Evolutionary conservation across 2,329 filamentous ascomycete genomes (phyloP).

Genomic region (Aspergillus fijiensis): DNA sequence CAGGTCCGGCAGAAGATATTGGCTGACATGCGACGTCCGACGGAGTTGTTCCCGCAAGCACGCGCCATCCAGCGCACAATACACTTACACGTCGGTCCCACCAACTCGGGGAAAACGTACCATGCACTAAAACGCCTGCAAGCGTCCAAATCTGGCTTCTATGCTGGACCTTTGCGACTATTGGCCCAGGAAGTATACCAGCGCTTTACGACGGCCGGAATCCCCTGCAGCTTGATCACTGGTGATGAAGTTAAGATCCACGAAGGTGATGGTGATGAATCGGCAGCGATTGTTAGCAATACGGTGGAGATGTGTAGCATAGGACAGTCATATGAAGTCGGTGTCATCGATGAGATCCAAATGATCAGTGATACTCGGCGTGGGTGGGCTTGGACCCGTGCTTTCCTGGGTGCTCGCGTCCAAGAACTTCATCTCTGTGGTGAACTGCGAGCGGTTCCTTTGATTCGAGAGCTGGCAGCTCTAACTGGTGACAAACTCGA

Average conservation of each 20-base stretch:
- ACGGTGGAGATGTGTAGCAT: slow-evolving; percentile 87
- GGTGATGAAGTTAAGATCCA: slow-evolving; percentile 83
- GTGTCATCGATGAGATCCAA: slow-evolving; percentile 97
- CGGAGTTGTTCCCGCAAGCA: slow-evolving; percentile 89
- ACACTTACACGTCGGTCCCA: slow-evolving; percentile 92
- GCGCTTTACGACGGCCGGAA: slow-evolving; percentile 76
- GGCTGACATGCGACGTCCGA: slow-evolving; percentile 82
- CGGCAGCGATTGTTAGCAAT: slow-evolving; percentile 67
- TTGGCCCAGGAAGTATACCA: slow-evolving; percentile 93
- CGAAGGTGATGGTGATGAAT: slow-evolving; percentile 54
- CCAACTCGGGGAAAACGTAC: slow-evolving; percentile 98
- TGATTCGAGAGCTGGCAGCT: slow-evolving; percentile 75
- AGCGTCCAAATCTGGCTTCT: slow-evolving; percentile 72
- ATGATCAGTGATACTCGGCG: slow-evolving; percentile 82
- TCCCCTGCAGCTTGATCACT: slow-evolving; percentile 76
- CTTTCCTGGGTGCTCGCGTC: slow-evolving; percentile 80
- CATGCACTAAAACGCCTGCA: slow-evolving; percentile 85
- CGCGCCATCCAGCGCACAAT: slow-evolving; percentile 76
- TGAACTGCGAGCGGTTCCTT: slow-evolving; percentile 75
- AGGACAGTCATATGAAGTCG: slow-evolving; percentile 69
- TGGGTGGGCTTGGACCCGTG: slow-evolving; percentile 93
- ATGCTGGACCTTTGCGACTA: slow-evolving; percentile 83
- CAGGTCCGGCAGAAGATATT: slow-evolving; percentile 62
- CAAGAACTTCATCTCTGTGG: slow-evolving; percentile 92
- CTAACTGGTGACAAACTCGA: slow-evolving; percentile 78